Evolutionary conservation across 2,329 filamentous ascomycete genomes (phyloP), one percentile per base, ranked within the genome.

Genomic region (Emergomyces orientalis): DNA sequence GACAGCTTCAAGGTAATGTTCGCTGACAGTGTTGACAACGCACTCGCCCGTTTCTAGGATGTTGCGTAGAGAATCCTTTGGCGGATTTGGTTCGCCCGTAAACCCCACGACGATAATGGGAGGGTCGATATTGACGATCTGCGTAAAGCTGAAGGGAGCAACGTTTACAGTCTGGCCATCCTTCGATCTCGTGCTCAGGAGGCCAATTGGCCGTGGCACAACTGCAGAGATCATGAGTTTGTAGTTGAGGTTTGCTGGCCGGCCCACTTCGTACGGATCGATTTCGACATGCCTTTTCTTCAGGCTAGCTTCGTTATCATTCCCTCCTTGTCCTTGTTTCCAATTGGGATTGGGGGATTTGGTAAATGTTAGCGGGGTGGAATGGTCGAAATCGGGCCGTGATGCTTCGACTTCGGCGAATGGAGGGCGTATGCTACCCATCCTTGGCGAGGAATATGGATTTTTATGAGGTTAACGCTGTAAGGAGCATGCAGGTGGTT

Each of bases 151-250:
- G 75, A 94, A 96, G 0, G 91, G 92, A 0, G 92, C 90, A 2
- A 97, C 81, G 76, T 97, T 97, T 19, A 84, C 85, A 34, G 77
- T 80, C 41, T 70, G 75, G 27, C 89, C 90, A 70, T 91, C 88
- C 47, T 77, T 77, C 2, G 79, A 81, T 43, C 79, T 73, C 1
- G 85, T 88, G 59, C 80, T 82, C 17, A 86, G 75, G 66, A 87
- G 85, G 1, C 84, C 85, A 55, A 97, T 88, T 14, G 93, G 93
- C 14, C 93, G 85, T 0, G 93, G 93, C 19, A 91, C 83, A 67
- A 97, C 85, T 66, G 85, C 86, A 22, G 86, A 89, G 75, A 97
- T 96, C 65, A 97, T 80, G 17, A 97, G 84, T 77, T 96, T 96
- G 83, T 97, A 97, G 81, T 97, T 97, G 77, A 84, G 86, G 1